Evolutionary conservation across 1,284 basidiomycete species (phyloP), one percentile per base, ranked within the genome.

Genomic region (Cryptococcus sp.): DNA sequence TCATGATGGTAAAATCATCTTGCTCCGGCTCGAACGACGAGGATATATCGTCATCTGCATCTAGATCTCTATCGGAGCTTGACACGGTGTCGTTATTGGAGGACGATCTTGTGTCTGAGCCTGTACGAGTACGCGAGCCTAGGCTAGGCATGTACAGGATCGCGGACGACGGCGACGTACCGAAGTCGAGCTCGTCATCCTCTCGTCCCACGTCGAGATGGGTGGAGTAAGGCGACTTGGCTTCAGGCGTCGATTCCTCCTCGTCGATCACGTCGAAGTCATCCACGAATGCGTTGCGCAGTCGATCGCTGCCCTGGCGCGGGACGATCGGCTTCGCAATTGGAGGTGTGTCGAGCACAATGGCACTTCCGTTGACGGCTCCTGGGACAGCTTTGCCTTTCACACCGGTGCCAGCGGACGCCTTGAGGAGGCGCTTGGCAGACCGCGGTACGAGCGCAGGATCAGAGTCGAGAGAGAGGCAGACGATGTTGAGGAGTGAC

Each of bases 1-100:
- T 88, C 91, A 93, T 97, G 79, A 99, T 92, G 45, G 86, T 85
- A 76, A 99, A 98, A 78, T 98, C 93, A 72, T 98, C 93, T 0
- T 86, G 85, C 71, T 95, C 90, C 22, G 37, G 46, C 15, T 19
- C 46, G 46, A 34, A 29, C 19, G 23, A 34, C 46, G 46, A 48
- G 46, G 26, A 13, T 13, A 5, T 13, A 25, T 49, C 47, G 26
- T 15, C 25, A 29, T 59, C 54, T 11, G 40, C 50, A 5, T 49
- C 57, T n/a, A 46, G 17, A 5, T 57, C 52, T 45, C 26, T 48
- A 3, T 51, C 54, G 23, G 37, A 53, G 8, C 29, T 34, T 34
- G 29, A 34, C 13, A 13, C 50, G 19, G 37, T 26, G 3, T 41
- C 41, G 43, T 47, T 41, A 25, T 48, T 37, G 19, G n/a, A 37